Evolutionary conservation across 2,329 filamentous ascomycete genomes (phyloP).

Genomic region (Chrysoporthe austroafricana): DNA sequence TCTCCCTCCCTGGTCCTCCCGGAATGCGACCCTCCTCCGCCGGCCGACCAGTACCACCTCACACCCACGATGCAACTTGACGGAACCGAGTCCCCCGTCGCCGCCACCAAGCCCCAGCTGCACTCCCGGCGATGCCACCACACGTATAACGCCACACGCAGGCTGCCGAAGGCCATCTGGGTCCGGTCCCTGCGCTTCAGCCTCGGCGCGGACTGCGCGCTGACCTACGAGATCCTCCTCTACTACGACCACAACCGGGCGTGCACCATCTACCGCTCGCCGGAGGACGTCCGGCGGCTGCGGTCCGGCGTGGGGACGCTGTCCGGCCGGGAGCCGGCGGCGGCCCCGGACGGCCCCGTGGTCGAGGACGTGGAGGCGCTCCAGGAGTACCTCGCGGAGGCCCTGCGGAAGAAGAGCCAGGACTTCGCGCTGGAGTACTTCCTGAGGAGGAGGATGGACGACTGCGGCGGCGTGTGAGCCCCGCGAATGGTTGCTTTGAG

Average conservation of each 20-base stretch:
- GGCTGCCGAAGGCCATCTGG: slow-evolving; percentile 34
- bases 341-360: slow-evolving; percentile 13
- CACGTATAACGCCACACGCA: slow-evolving; percentile 36
- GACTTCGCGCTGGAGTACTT: slow-evolving; percentile 35
- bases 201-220: slow-evolving; percentile 22
- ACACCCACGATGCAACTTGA: slow-evolving; percentile 12
- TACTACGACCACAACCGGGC: slow-evolving; percentile 39
- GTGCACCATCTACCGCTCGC: slow-evolving; percentile 37
- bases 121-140: slow-evolving; percentile 39
- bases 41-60: not conserved
- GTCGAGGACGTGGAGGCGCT: slow-evolving; percentile 29
- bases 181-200: slow-evolving; percentile 29
- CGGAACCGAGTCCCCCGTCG: slow-evolving; percentile 1
- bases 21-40: not conserved
- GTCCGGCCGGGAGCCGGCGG: slow-evolving; percentile 14
- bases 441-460: slow-evolving; percentile 36
- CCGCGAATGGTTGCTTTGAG: no score
- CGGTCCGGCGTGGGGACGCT: slow-evolving; percentile 19
- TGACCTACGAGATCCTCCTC: slow-evolving; percentile 35
- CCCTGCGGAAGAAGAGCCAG: slow-evolving; percentile 26
- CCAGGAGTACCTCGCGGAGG: slow-evolving; percentile 31
- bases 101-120: slow-evolving; percentile 34
- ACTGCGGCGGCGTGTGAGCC: slow-evolving; percentile 31
- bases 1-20: not conserved
- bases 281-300: slow-evolving; percentile 36